These are phyloP conservation scores for Suhomyces kilbournensis DNA, from an alignment of 805 yeast genomes.

Conservation along the genomic window DNA sequence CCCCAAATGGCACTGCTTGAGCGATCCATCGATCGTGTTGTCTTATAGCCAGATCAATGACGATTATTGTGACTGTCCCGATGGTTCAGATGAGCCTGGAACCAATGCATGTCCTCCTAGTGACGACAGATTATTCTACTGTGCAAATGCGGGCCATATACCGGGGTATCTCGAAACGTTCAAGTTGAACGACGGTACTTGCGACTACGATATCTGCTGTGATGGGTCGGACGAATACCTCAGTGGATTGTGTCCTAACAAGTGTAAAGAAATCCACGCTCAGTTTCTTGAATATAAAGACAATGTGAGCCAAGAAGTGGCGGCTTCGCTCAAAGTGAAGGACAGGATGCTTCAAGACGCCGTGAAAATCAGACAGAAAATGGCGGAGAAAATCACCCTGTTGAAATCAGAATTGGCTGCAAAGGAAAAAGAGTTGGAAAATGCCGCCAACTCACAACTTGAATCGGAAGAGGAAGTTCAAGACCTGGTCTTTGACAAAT, in stretches of 20 bases:
- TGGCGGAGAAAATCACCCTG: conserved; percentile 9
- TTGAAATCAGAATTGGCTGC: conserved; percentile 6
- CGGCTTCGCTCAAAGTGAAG: conserved; percentile 27
- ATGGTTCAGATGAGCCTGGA: conserved; percentile 97
- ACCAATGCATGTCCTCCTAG: conserved; percentile 69
- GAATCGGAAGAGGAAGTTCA: conserved; percentile 2
- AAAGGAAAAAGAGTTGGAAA: background rate
- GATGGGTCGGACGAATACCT: conserved; percentile 88
- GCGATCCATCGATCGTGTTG: conserved; percentile 61
- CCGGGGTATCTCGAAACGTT: conserved; percentile 61
- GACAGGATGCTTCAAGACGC: conserved; percentile 23
- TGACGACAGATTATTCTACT: conserved; percentile 52
- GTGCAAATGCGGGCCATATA: conserved; percentile 70
- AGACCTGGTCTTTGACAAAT: conserved; percentile 14
- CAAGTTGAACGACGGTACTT: conserved; percentile 82
- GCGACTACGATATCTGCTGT: conserved; percentile 87
- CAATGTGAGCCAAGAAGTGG: conserved; percentile 12
- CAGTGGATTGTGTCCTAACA: conserved; percentile 48
- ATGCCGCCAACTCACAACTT: background rate
- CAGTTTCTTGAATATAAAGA: conserved; percentile 25
- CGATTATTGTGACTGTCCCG: conserved; percentile 94
- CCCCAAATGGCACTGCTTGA: conserved; percentile 62
- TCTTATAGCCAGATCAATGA: conserved; percentile 71
- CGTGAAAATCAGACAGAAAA: conserved; percentile 9
- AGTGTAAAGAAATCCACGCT: conserved; percentile 49